phyloP scores from a whole-genome alignment of 768 basidiomycete species.

The Russula earlei region DNA sequence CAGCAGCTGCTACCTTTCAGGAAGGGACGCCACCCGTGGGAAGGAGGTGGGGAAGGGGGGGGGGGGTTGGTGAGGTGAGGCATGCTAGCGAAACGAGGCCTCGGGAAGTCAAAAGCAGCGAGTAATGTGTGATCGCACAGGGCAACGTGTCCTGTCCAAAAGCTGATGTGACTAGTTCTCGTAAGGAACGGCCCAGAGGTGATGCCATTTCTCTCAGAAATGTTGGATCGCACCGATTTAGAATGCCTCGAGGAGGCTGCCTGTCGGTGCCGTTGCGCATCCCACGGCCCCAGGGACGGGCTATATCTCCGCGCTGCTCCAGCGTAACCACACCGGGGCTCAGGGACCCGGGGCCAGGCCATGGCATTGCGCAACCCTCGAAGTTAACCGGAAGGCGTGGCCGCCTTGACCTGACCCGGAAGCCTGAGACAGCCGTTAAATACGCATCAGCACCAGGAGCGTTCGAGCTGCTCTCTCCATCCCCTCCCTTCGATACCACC shows the following conservation, averaged over 20 bases:
- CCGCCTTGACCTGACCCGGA: conserved; percentile 13
- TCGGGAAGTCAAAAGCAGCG: too few species aligned
- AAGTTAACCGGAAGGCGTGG: conserved; percentile 14
- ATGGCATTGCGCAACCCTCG: conserved; percentile 12
- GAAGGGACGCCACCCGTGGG: conserved; percentile 4
- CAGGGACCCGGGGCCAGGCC: conserved; percentile 9
- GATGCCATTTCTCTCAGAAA: not conserved
- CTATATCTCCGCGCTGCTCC: conserved; percentile 12
- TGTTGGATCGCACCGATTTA: conserved; percentile 7
- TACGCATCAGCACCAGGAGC: conserved; percentile 2
- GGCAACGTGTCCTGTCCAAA: conserved; percentile 6
- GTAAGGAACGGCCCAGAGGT: conserved; percentile 1
- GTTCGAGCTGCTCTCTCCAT: not conserved
- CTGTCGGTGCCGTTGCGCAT: not conserved
- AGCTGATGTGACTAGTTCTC: conserved; percentile 8
- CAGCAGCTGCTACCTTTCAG: not conserved
- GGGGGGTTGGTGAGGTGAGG: too few species aligned
- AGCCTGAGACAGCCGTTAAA: too few species aligned
- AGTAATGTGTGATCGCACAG: conserved; percentile 17
- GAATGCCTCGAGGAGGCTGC: conserved; percentile 16
- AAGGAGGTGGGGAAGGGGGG: too few species aligned
- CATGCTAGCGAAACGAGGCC: conserved; percentile 8
- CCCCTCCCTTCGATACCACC: too few species aligned
- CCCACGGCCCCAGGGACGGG: conserved; percentile 4
- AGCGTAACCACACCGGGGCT: conserved; percentile 11